These are phyloP conservation scores for Echium plantagineum DNA, from an alignment of 257 asterid genomes.

Conservation along the genomic window DNA sequence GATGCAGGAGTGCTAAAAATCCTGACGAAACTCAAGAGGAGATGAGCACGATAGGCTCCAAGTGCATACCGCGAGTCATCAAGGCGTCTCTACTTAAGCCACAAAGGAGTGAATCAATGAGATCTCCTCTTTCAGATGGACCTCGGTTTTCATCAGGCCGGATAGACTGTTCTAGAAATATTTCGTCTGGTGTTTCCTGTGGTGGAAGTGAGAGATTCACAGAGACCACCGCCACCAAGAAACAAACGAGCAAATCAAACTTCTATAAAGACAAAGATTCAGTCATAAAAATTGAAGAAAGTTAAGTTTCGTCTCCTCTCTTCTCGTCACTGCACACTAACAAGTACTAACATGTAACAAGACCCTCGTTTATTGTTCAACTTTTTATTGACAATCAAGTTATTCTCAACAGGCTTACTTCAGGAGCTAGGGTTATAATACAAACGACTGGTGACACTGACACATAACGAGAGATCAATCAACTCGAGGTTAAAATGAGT, in stretches of 20 bases:
- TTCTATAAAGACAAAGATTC: slow-evolving; percentile 43
- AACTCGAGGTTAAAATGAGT: no score
- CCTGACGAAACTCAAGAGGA: slow-evolving; percentile 51
- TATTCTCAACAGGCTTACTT: slow-evolving; percentile 69
- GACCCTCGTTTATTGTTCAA: slow-evolving; percentile 14
- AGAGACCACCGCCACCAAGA: slow-evolving; percentile 35
- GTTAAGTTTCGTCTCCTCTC: slow-evolving; percentile 30
- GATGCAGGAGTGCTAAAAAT: slow-evolving; percentile 46
- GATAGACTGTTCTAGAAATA: slow-evolving; percentile 39
- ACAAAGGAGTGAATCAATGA: slow-evolving; percentile 74
- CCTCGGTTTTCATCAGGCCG: slow-evolving; percentile 85
- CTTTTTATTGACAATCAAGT: slow-evolving; percentile 21
- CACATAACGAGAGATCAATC: neutral
- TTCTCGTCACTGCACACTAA: neutral
- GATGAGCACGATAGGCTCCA: slow-evolving; percentile 31
- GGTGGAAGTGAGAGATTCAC: slow-evolving; percentile 79
- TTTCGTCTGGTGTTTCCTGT: slow-evolving; percentile 38
- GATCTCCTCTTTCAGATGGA: slow-evolving; percentile 80
- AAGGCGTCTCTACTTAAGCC: slow-evolving; percentile 63
- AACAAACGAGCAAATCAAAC: slow-evolving; percentile 23
- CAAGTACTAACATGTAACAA: neutral
- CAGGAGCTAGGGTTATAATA: slow-evolving; percentile 96
- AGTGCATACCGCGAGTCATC: slow-evolving; percentile 79
- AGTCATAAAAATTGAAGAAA: slow-evolving; percentile 80
- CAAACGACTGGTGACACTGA: slow-evolving; percentile 28